Evolutionary conservation across 495 filamentous ascomycete species (phyloP), one percentile per base, ranked within the genome.

Genomic region (Trichoderma reesei): DNA sequence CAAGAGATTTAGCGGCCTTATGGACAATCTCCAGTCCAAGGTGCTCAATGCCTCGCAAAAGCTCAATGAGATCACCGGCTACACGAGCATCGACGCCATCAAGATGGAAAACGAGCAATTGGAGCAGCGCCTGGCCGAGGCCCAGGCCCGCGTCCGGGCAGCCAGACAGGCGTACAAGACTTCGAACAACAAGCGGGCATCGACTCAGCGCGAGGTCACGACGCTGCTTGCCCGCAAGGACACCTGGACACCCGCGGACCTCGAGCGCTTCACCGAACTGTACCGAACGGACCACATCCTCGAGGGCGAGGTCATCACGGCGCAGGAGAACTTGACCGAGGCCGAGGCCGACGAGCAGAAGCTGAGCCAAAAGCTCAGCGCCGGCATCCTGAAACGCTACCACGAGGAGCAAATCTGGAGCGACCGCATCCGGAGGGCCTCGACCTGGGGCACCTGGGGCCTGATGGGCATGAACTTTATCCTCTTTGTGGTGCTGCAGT

Each of bases 341-440:
- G 85, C 89, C 0, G 94, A 98, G 74, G 79, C 83, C 46, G 83
- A 87, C 39, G 85, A 92, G 13, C 88, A 94, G 75, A 86, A 90
- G 59, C 84, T 91, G 2, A 82, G 86, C 34, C 80, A 85, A 8
- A 82, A 85, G 69, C 77, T 98, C 59, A 90, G 86, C 71, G 84
- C 86, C 44, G 84, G 83, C 41, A 97, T 98, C 65, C 78, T 97
- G 39, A 86, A 86, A 37, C 86, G 94, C 36, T 98, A 98, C 76
- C 94, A 98, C 76, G 94, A 98, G 75, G 94, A 98, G 76, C 94
- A 98, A 79, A 96, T 98, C 59, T 98, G 94, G 94, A 93, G 89
- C 69, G 94, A 98, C 71, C 94, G 96, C 71, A 98, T 98, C 72
- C 83, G 94, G 48, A 80, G 94, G 65, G 96, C 96, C 84, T 90